phyloP scores from a whole-genome alignment of 2,329 filamentous ascomycete genomes.

The Alternaria triticimaculans region DNA sequence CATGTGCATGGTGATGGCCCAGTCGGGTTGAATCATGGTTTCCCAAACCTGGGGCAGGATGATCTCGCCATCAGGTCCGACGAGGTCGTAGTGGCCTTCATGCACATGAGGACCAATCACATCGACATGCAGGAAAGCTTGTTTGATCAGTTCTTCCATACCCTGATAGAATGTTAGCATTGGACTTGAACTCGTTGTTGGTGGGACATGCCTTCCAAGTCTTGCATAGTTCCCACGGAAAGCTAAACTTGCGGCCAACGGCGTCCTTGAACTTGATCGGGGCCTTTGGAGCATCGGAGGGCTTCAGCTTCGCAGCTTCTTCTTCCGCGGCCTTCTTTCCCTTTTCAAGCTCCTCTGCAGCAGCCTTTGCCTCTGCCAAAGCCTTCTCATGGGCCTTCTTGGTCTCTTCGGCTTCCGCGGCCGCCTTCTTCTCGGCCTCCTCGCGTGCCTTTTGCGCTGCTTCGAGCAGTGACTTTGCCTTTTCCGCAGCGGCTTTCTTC shows the following conservation, averaged over 20 bases:
- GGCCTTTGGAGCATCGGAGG: constrained; percentile 57
- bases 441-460: constrained; percentile 41
- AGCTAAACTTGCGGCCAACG: constrained; percentile 38
- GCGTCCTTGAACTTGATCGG: constrained; percentile 44
- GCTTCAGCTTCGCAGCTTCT: constrained; percentile 51
- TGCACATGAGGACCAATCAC: constrained; percentile 55
- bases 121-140: constrained; percentile 58
- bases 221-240: constrained; percentile 37
- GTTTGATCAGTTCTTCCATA: constrained; percentile 58
- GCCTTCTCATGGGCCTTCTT: constrained; percentile 56
- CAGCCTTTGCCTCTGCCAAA: constrained; percentile 53
- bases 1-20: constrained; percentile 58
- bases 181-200: neutral
- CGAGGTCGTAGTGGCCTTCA: constrained; percentile 56
- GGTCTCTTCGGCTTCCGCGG: constrained; percentile 42
- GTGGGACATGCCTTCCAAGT: constrained; percentile 61
- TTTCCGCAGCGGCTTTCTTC: constrained; percentile 49
- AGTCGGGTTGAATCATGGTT: constrained; percentile 56
- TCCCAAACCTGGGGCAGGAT: constrained; percentile 59
- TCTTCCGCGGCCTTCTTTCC: constrained; percentile 57
- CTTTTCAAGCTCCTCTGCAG: constrained; percentile 54
- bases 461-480: constrained; percentile 34
- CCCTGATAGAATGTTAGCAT: constrained; percentile 72
- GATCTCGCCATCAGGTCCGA: constrained; percentile 57
- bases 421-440: constrained; percentile 41